Evolutionary conservation across 345 rosid genomes (phyloP), one percentile per base, ranked within the genome.

Genomic region (Gynandropsis gynandra): DNA sequence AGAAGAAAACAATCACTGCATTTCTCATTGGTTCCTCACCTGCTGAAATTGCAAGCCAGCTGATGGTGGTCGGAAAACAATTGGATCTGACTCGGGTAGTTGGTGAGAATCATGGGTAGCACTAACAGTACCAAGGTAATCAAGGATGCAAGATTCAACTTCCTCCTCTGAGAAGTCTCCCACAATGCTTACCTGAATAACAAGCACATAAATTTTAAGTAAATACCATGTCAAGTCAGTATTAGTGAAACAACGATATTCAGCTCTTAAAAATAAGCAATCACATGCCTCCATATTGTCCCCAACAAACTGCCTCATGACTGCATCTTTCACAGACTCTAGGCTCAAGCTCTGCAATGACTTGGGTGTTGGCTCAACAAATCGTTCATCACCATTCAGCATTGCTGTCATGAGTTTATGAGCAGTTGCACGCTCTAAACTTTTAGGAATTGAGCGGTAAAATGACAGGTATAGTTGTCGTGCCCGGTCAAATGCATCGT

Each of bases 401-500:
- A 93, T 93, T 47, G 99, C 95, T 9, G 70, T 69, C 94, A 93
- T 93, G 68, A 93, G 93, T 70, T 88, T 93, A 78, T 88, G 90
- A 61, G 99, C 99, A 59, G 99, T 93, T 41, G 95, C 85, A 46
- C 99, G 94, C 74, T 93, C 99, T 70, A 93, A 68, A 76, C 99
- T 88, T 77, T 93, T 93, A 35, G 99, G 99, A 68, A 93, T 88
- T 54, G 99, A 93, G 11, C 94, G 90, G 50, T 76, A 93, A 71
- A 85, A 88, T 19, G 97, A 93, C 56, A 88, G 73, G 67, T 93
- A 93, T 39, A 93, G 65, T 57, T 88, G 97, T 58, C 87, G 76
- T 58, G 99, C 99, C 75, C 99, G 74, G 64, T 93, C 99, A 76
- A 93, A 93, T 55, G 99, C 99, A 78, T 93, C 99, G 36, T 93